Percentiles rank a stretch among this genome's conserved stretches.
Conservation (phyloP, 1,284 basidiomycete species). For the Ustilago hordei region DNA sequence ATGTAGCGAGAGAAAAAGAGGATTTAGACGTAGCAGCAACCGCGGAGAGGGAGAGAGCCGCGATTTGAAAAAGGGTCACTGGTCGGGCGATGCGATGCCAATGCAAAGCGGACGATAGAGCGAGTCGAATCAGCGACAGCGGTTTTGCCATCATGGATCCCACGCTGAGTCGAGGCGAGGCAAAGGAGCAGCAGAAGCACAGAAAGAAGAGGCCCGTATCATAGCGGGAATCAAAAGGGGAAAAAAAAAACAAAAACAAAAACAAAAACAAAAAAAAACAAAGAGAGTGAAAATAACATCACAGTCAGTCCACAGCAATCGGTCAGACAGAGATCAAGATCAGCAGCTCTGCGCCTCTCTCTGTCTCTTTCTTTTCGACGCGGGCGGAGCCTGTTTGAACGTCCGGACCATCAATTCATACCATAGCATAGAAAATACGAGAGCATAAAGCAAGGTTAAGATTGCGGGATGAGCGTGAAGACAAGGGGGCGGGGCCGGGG, state of each 20-base stretch:
- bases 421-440: too few species aligned
- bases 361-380: neutral
- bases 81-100: neutral
- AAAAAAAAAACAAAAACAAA: neutral
- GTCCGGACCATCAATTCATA: too few species aligned
- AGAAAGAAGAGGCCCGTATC: slow-evolving; percentile 1
- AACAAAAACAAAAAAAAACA: too few species aligned
- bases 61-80: neutral
- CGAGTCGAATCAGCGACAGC: slow-evolving; percentile 20
- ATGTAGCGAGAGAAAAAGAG: neutral
- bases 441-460: too few species aligned
- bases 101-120: slow-evolving; percentile 12
- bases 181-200: slow-evolving; percentile 1
- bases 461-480: too few species aligned
- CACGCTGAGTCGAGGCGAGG: neutral
- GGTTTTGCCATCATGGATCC: slow-evolving; percentile 1
- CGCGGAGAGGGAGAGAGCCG: slow-evolving; percentile 5
- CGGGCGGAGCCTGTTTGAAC: neutral
- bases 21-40: slow-evolving; percentile 18
- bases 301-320: slow-evolving; percentile 12
- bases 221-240: neutral
- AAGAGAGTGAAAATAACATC: slow-evolving; percentile 1
- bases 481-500: too few species aligned
- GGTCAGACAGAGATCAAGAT: slow-evolving; percentile 11
- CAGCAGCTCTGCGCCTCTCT: slow-evolving; percentile 12